Evolutionary conservation across 805 yeast species (phyloP), one percentile per base, ranked within the genome.

Genomic region (Candida awuae): DNA sequence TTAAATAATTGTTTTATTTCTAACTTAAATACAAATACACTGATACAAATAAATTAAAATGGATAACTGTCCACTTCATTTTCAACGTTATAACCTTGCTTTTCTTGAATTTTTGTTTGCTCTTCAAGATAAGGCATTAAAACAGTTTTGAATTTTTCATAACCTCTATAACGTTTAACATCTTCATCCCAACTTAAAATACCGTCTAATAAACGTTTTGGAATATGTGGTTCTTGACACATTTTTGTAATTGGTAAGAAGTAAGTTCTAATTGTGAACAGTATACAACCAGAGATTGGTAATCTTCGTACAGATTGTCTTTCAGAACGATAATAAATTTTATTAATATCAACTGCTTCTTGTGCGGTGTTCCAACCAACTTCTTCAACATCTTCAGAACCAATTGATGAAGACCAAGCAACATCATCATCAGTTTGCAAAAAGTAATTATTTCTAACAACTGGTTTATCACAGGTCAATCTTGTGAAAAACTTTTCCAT

Each of bases 341-440:
- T 67, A 14, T 58, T 60, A 8, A 74, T 56, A 22, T 63, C 66
- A 1, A 54, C 55, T 3, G 83, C 83, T 12, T 62, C 56, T 12
- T 56, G 49, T 6, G 84, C 81, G 1, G 84, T 73, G 50, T 74
- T 67, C 84, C 85, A 78, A 17, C 83, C 83, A 29, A 77, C 75
- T 8, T 55, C 61, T 8, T 65, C 69, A 10, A 56, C 53, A 36
- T 59, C 59, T 50, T 79, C 84, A 43, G 68, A 62, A 8, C 85
- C 85, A 49, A 79, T 77, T 0, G 82, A 72, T 6, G 54, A 39
- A 1, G 84, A 77, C 85, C 85, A 78, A 20, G 75, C 80, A 41
- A 78, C 57, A 41, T 73, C 67, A 38, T 68, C 69, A 52, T 78
- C 84, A 9, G 78, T 74, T 55, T 78, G 85, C 29, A 78, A 55